These are phyloP conservation scores for Hortaea sp. DNA, from an alignment of 2,329 filamentous ascomycete genomes.

Conservation along the genomic window DNA sequence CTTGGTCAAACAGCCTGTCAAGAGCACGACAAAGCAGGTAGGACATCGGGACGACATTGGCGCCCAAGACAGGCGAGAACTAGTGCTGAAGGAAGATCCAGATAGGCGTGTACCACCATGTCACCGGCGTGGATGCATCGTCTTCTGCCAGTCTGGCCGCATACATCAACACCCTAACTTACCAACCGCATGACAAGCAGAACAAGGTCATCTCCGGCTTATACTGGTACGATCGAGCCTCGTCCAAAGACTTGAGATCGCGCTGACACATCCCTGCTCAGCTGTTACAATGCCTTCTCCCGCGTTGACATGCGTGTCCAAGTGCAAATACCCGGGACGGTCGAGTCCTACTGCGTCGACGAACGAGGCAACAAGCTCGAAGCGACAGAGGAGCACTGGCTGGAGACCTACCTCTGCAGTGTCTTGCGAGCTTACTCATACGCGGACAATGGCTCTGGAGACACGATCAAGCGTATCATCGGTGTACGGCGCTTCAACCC, in stretches of 20 bases:
- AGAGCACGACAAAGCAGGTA: constrained; percentile 47
- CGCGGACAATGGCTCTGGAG: constrained; percentile 87
- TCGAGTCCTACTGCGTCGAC: constrained; percentile 96
- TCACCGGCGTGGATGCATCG: constrained; percentile 91
- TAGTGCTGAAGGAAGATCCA: constrained; percentile 29
- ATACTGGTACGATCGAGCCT: constrained; percentile 63
- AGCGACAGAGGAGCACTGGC: constrained; percentile 87
- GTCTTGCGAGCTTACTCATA: constrained; percentile 93
- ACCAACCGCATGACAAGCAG: constrained; percentile 72
- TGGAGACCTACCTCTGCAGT: constrained; percentile 94
- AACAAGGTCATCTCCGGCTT: constrained; percentile 88
- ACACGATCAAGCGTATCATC: constrained; percentile 92
- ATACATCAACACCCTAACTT: constrained; percentile 96
- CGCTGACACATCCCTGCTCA: constrained; percentile 21
- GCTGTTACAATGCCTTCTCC: constrained; percentile 98
- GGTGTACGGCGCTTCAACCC: constrained; percentile 97
- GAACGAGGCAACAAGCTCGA: constrained; percentile 92
- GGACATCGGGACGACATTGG: neutral
- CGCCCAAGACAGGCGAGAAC: neutral
- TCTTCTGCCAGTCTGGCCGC: constrained; percentile 93
- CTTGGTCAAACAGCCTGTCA: constrained; percentile 66
- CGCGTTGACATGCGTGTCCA: constrained; percentile 97
- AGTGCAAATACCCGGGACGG: constrained; percentile 89
- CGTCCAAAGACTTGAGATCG: neutral
- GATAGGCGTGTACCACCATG: constrained; percentile 94